These are phyloP conservation scores for Hysterium pulicare DNA, from an alignment of 2,329 filamentous ascomycete genomes.

Conservation along the genomic window DNA sequence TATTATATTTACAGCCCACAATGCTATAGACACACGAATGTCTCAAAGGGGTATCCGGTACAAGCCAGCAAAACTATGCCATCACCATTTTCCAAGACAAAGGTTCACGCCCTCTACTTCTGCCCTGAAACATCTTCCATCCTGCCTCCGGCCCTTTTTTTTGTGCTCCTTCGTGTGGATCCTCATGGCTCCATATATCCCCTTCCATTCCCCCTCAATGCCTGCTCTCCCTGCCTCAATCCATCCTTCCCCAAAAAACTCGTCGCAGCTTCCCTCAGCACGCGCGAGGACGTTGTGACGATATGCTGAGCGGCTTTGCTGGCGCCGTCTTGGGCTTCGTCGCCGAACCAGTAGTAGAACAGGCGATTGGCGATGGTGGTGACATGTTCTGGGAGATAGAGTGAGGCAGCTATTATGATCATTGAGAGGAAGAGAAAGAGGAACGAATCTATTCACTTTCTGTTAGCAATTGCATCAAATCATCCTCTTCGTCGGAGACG, in stretches of 20 bases:
- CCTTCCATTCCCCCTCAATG: slow-evolving; percentile 12
- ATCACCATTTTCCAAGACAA: not conserved
- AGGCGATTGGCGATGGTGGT: slow-evolving; percentile 76
- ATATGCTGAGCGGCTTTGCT: slow-evolving; percentile 12
- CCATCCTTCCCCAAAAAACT: slow-evolving; percentile 6
- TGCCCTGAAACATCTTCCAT: too few species aligned
- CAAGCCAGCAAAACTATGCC: too few species aligned
- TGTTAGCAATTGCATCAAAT: slow-evolving; percentile 3
- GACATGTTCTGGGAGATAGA: slow-evolving; percentile 93
- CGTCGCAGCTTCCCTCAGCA: slow-evolving; percentile 7
- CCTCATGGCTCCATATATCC: slow-evolving; percentile 23
- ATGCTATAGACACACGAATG: not conserved
- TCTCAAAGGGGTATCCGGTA: not conserved
- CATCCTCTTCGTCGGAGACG: not conserved
- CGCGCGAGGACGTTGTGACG: slow-evolving; percentile 6
- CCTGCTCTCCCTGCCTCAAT: not conserved
- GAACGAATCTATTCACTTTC: slow-evolving; percentile 73
- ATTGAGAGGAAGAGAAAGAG: slow-evolving; percentile 87
- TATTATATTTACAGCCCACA: not conserved
- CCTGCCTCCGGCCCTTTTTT: too few species aligned
- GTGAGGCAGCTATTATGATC: slow-evolving; percentile 77
- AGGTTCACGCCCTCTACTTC: too few species aligned
- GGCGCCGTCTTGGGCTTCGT: slow-evolving; percentile 46
- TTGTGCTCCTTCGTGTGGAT: too few species aligned
- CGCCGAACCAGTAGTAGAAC: slow-evolving; percentile 93